Evolutionary conservation across 176 grass and related monocot species (phyloP), one percentile per base, ranked within the genome.

Genomic region (Musa schizocarpa): DNA sequence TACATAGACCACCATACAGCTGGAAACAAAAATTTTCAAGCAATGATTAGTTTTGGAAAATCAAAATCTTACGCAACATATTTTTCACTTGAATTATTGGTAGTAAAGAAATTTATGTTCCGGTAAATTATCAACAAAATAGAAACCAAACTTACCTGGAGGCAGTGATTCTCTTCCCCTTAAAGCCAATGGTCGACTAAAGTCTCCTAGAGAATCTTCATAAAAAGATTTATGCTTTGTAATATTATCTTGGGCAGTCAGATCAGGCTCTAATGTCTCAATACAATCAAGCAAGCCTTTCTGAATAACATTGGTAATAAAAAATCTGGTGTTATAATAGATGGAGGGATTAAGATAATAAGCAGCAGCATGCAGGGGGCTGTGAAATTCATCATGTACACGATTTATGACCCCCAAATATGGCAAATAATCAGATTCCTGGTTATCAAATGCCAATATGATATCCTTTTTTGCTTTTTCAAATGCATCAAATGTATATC

Each of bases 381-480:
- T 77, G 52, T 72, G 80, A 53, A 85, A 24, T 72, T 89, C 82
- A 65, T 79, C 72, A 29, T 52, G 75, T 66, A 57, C 69, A 66
- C 48, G 69, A 50, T 82, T 72, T 52, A 82, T 79, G 71, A 83
- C 83, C 57, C 76, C 77, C 51, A 80, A 68, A 52, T 85, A 89
- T 55, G 83, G 80, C 43, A 71, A 65, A 19, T 78, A 85, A 43
- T 78, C 72, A n/a, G 66, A 85, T 43, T 81, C 71, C 24, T 85
- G 82, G 43, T 89, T 80, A 26, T 73, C 80, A 79, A 89, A 85
- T 61, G 62, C 83, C 23, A 57, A 53, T 5, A 68, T 71, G 27
- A 89, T 83, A 25, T 74, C 79, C 57, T 77, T 58, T 50, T 89
- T 89, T 79, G 66, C 80, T 61, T 72, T 82, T 54, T 89, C 67